Percentiles rank a stretch among this genome's conserved stretches.
Evolutionary conservation across 1,139 yeast species (phyloP).

Genomic region (Yamadazyma conglobata): DNA sequence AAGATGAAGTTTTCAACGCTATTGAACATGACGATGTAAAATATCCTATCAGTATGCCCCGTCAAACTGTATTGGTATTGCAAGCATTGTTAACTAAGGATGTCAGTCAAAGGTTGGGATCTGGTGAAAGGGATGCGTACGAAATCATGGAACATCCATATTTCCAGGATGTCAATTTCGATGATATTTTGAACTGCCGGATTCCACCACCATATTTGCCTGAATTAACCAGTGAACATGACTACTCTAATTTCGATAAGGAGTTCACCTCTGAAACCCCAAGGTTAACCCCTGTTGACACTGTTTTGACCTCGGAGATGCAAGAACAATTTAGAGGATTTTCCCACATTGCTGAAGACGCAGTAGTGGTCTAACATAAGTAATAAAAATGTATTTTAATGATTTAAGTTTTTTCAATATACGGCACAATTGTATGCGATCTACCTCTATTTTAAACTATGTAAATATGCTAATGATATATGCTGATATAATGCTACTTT

Average conservation of each 20-base stretch:
- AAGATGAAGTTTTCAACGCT: conserved; percentile 97
- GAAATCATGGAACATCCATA: conserved; percentile 96
- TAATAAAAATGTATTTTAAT: too few species aligned
- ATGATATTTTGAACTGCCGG: conserved; percentile 70
- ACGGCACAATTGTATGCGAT: too few species aligned
- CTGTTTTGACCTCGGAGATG: conserved; percentile 79
- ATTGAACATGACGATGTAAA: conserved; percentile 95
- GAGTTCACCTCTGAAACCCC: conserved; percentile 96
- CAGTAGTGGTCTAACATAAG: conserved; percentile 35
- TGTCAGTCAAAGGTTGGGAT: conserved; percentile 78
- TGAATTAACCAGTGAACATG: conserved; percentile 80
- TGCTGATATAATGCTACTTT: too few species aligned
- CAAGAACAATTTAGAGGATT: conserved; percentile 98
- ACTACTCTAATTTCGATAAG: conserved; percentile 88
- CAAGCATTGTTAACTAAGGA: conserved; percentile 90
- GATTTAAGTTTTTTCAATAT: too few species aligned
- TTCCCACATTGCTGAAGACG: conserved; percentile 78
- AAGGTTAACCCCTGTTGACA: conserved; percentile 89
- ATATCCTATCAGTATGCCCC: conserved; percentile 96
- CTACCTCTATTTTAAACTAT: too few species aligned
- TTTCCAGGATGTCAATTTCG: conserved; percentile 85
- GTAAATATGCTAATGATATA: too few species aligned
- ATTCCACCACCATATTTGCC: conserved; percentile 85
- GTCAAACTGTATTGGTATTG: conserved; percentile 90
- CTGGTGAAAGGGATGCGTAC: conserved; percentile 81